Conservation (phyloP, 202 grass and related monocot species). For the Panicum hallii region DNA sequence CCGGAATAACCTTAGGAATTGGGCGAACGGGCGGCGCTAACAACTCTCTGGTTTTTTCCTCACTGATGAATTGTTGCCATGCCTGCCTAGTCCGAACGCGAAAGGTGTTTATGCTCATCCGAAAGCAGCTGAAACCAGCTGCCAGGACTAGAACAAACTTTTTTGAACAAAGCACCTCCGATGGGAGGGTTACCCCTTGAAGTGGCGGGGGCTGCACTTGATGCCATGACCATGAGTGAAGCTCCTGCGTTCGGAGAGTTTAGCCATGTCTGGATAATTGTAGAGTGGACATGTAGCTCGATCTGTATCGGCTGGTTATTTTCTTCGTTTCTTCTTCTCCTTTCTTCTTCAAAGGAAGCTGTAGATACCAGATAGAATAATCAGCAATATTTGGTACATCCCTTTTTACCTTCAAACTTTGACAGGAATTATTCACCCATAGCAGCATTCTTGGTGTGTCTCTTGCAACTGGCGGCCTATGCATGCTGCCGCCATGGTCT, state of each 20-base stretch:
- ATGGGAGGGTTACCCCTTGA: constrained; percentile 28
- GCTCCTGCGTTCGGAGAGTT: constrained; percentile 29
- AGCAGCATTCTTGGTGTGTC: constrained; percentile 28
- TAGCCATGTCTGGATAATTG: constrained; percentile 51
- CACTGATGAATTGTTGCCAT: constrained; percentile 49
- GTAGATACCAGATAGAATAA: constrained; percentile 71
- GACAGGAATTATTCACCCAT: constrained; percentile 22
- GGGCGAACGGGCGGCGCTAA: constrained; percentile 55
- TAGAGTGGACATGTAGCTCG: constrained; percentile 52
- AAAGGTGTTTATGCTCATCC: not conserved
- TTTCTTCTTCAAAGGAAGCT: constrained; percentile 59
- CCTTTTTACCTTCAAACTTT: constrained; percentile 27
- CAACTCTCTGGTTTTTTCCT: constrained; percentile 24
- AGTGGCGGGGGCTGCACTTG: constrained; percentile 25
- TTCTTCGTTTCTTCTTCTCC: constrained; percentile 17
- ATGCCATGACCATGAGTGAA: constrained; percentile 43
- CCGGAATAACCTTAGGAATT: constrained; percentile 63
- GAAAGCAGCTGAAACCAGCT: constrained; percentile 43
- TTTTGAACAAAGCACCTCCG: constrained; percentile 51
- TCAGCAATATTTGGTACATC: constrained; percentile 51
- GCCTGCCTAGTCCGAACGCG: constrained; percentile 16
- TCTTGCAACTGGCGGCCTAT: not conserved
- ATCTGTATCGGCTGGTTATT: constrained; percentile 56
- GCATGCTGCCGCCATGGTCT: not conserved
- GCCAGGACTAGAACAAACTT: constrained; percentile 36